Conservation (phyloP, 106 monocot species). For the Dioscorea alata region DNA sequence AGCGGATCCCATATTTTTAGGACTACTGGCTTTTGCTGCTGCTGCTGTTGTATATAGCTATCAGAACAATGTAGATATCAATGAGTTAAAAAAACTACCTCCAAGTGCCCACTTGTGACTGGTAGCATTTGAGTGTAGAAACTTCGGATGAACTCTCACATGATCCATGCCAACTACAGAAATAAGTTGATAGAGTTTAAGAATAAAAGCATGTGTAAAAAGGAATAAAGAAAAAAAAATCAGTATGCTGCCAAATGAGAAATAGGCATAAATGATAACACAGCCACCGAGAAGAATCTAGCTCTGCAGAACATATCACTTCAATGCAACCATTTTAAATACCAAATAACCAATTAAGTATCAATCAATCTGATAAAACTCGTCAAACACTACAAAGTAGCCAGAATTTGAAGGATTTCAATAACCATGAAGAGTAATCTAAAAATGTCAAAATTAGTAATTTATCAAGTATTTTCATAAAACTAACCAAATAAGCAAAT, state of each 20-base stretch:
- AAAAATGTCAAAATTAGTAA: no score
- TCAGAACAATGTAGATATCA: no score
- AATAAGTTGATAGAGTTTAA: background rate
- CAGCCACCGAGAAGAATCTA: background rate
- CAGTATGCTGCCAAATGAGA: background rate
- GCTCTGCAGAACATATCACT: background rate
- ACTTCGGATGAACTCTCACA: slow-evolving; percentile 92
- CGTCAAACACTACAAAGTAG: no score
- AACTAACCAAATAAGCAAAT: no score
- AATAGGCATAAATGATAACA: background rate
- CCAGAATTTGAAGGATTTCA: no score
- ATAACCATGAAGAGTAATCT: no score
- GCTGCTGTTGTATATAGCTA: no score
- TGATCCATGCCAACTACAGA: slow-evolving; percentile 68
- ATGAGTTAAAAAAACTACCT: slow-evolving; percentile 27
- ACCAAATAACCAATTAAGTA: no score
- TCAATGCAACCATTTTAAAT: background rate
- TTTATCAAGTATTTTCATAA: no score
- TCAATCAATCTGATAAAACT: no score
- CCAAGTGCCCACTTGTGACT: slow-evolving; percentile 99
- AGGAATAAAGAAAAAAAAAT: background rate
- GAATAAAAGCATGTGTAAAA: background rate
- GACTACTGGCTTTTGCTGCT: no score
- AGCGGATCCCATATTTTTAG: no score
- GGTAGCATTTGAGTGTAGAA: slow-evolving; percentile 98